Evolutionary conservation across 1,284 basidiomycete genomes (phyloP).

Genomic region (Sutorius eximius): DNA sequence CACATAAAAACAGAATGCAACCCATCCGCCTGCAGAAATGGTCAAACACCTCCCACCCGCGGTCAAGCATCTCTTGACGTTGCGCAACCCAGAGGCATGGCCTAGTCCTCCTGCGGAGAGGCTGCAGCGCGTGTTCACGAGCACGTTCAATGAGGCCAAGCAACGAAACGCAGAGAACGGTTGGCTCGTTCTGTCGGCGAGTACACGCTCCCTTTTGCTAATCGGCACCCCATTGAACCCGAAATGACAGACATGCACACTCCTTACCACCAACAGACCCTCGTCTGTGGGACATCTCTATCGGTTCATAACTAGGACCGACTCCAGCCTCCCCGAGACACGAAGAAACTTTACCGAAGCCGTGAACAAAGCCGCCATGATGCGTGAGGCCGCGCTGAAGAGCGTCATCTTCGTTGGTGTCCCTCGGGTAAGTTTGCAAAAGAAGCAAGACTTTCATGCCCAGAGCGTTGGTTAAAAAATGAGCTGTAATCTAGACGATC

Average conservation of each 20-base stretch:
- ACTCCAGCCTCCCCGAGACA: slow-evolving; percentile 44
- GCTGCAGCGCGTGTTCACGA: slow-evolving; percentile 58
- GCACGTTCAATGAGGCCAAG: slow-evolving; percentile 63
- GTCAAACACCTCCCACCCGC: slow-evolving; percentile 47
- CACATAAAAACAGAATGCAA: slow-evolving; percentile 8
- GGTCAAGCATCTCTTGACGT: slow-evolving; percentile 72
- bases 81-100: slow-evolving; percentile 65
- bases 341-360: slow-evolving; percentile 49
- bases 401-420: slow-evolving; percentile 92
- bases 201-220: slow-evolving; percentile 27
- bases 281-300: slow-evolving; percentile 77
- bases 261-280: slow-evolving; percentile 84
- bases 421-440: slow-evolving; percentile 59
- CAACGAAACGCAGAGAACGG: slow-evolving; percentile 68
- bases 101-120: slow-evolving; percentile 55
- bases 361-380: slow-evolving; percentile 74
- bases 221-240: slow-evolving; percentile 22
- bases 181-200: slow-evolving; percentile 81
- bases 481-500: slow-evolving; percentile 61
- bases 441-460: slow-evolving; percentile 2
- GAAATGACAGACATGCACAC: slow-evolving; percentile 69
- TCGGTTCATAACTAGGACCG: slow-evolving; percentile 64
- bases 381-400: slow-evolving; percentile 93
- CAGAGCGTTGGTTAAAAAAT: slow-evolving; percentile 10
- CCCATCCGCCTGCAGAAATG: slow-evolving; percentile 25